phyloP scores from a whole-genome alignment of 139 green algal species.

The Closterium sp. region DNA sequence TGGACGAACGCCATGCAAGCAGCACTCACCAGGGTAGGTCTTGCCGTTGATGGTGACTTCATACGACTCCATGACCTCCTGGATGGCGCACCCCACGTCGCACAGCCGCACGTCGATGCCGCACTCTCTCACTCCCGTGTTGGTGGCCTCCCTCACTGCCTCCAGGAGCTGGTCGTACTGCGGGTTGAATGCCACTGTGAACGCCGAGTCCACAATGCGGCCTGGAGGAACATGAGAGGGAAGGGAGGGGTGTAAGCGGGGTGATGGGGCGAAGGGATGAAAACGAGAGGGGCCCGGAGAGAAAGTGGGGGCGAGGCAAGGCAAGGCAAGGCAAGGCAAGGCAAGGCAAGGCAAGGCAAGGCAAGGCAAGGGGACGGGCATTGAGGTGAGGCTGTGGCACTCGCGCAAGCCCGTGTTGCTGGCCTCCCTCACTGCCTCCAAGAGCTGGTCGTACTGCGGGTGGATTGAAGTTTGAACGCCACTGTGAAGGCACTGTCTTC shows the following conservation, averaged over 20 bases:
- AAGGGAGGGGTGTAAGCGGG: too few species aligned
- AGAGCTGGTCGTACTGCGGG: constrained; percentile 84
- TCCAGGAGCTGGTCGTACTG: constrained; percentile 82
- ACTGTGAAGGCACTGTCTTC: constrained; percentile 94
- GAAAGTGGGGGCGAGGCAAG: too few species aligned
- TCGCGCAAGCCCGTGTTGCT: constrained; percentile 71
- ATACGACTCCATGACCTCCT: constrained; percentile 84
- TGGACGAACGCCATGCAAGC: too few species aligned
- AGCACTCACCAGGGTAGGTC: constrained; percentile 62
- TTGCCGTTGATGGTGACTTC: constrained; percentile 95
- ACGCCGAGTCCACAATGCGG: constrained; percentile 95
- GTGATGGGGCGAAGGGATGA: too few species aligned
- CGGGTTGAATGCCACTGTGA: constrained; percentile 93
- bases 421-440: constrained; percentile 85
- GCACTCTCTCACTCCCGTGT: too few species aligned
- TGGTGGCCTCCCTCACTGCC: constrained; percentile 89
- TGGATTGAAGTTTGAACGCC: too few species aligned
- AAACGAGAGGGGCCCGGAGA: too few species aligned
- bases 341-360: too few species aligned
- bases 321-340: too few species aligned
- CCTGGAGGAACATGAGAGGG: constrained; percentile 57
- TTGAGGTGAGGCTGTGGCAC: too few species aligned
- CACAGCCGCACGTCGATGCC: constrained; percentile 95
- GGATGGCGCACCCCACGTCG: constrained; percentile 89
- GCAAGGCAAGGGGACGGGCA: too few species aligned